A percentile compares a stretch with the other conserved stretches of the same genome.
Conservation (phyloP, 768 basidiomycete genomes). For the Amanita rimosa region DNA sequence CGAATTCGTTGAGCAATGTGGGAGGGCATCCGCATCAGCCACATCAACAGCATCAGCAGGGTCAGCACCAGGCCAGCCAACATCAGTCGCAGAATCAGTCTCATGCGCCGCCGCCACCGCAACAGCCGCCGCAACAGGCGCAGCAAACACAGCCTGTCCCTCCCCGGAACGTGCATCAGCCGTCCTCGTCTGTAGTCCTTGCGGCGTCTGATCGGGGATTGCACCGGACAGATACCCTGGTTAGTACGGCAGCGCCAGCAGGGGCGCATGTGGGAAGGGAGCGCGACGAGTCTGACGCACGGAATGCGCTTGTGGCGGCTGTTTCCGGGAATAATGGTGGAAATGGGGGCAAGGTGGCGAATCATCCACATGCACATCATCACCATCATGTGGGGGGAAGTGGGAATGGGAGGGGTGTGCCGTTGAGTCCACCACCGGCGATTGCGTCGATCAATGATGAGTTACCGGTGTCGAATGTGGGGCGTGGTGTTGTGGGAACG, state of each 20-base stretch:
- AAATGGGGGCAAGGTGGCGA: not conserved
- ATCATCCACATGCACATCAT: not conserved
- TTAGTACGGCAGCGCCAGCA: conserved; percentile 8
- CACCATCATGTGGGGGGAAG: conserved; percentile 9
- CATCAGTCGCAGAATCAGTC: no score
- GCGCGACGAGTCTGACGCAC: conserved; percentile 4
- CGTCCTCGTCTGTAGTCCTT: conserved; percentile 11
- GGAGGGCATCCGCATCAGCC: conserved; percentile 12
- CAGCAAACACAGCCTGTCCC: conserved; percentile 11
- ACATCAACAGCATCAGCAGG: conserved; percentile 5
- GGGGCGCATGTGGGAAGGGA: not conserved
- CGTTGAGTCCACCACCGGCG: conserved; percentile 7
- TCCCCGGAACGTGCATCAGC: conserved; percentile 6
- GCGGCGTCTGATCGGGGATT: conserved; percentile 14
- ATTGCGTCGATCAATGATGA: conserved; percentile 10
- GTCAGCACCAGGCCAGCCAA: no score
- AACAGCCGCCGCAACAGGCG: conserved; percentile 7
- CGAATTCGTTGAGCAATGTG: conserved; percentile 7
- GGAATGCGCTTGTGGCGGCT: conserved; percentile 4
- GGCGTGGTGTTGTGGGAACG: conserved; percentile 6
- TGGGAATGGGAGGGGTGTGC: conserved; percentile 9
- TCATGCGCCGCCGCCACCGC: conserved; percentile 1
- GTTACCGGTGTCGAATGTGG: conserved; percentile 18
- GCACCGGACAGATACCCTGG: conserved; percentile 17
- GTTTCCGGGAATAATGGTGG: not conserved